Percentiles rank a stretch among this genome's conserved stretches.
These are phyloP conservation scores for Talaromyces liani DNA, from an alignment of 495 filamentous ascomycete species.

Conservation along the genomic window DNA sequence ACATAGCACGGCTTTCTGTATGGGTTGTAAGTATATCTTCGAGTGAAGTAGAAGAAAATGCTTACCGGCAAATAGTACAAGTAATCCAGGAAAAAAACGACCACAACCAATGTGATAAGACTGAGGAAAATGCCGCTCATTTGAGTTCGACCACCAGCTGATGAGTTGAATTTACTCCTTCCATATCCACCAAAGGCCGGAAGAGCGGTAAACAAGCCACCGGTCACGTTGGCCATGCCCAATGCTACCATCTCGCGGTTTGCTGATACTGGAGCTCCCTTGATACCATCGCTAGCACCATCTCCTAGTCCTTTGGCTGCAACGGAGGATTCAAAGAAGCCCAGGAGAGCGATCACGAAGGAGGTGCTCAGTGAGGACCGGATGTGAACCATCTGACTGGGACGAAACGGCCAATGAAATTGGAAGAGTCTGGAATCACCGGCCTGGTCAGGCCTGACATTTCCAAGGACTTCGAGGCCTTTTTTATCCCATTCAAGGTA, in stretches of 20 bases:
- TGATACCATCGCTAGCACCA: conserved; percentile 48
- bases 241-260: conserved; percentile 94
- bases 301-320: conserved; percentile 85
- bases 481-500: conserved; percentile 69
- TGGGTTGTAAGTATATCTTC: conserved; percentile 15
- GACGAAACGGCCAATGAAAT: conserved; percentile 78
- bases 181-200: conserved; percentile 97
- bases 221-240: conserved; percentile 80
- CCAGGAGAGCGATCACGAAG: conserved; percentile 87
- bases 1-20: conserved; percentile 86
- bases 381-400: conserved; percentile 68
- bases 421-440: conserved; percentile 50
- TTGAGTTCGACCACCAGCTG: conserved; percentile 85
- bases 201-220: conserved; percentile 84
- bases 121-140: conserved; percentile 85
- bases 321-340: conserved; percentile 98
- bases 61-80: conserved; percentile 90
- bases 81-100: conserved; percentile 77
- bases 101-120: conserved; percentile 70
- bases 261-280: conserved; percentile 73
- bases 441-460: conserved; percentile 61
- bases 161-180: conserved; percentile 87
- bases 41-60: conserved; percentile 8
- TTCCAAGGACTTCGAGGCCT: conserved; percentile 78
- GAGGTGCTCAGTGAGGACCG: conserved; percentile 85